phyloP scores from a whole-genome alignment of 352 stramenopile genomes.

The Phytophthora agathidicida region DNA sequence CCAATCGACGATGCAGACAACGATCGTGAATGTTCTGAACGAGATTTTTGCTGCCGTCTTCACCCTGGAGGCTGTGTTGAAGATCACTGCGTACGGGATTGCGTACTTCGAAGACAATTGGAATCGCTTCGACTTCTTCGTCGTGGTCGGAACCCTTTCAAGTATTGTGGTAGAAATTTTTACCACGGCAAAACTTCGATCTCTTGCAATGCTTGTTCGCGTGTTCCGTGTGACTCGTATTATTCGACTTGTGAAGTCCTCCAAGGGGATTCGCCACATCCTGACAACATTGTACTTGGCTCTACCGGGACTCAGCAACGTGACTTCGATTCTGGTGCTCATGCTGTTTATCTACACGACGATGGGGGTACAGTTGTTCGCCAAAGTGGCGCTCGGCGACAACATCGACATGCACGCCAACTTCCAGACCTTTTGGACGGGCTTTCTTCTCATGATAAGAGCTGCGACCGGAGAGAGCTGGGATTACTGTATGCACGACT shows the following conservation, averaged over 20 bases:
- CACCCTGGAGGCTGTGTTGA: conserved; percentile 84
- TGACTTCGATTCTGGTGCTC: conserved; percentile 89
- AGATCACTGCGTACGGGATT: conserved; percentile 77
- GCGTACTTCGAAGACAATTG: conserved; percentile 86
- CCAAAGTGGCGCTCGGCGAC: conserved; percentile 71
- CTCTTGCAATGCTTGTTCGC: conserved; percentile 86
- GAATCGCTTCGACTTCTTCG: conserved; percentile 90
- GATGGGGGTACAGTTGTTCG: conserved; percentile 93
- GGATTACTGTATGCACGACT: conserved; percentile 92
- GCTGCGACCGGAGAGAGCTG: conserved; percentile 93
- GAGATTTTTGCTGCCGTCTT: conserved; percentile 89
- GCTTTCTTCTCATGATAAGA: conserved; percentile 90
- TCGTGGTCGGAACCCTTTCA: conserved; percentile 62
- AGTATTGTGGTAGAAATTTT: conserved; percentile 60
- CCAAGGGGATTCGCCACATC: conserved; percentile 87
- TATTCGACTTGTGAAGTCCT: conserved; percentile 79
- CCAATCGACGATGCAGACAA: conserved; percentile 55
- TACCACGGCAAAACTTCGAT: conserved; percentile 53
- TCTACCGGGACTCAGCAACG: conserved; percentile 89
- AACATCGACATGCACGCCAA: conserved; percentile 90
- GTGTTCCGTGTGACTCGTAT: conserved; percentile 91
- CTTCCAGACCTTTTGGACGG: conserved; percentile 91
- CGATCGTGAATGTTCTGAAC: conserved; percentile 73
- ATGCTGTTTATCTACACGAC: conserved; percentile 94
- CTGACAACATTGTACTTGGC: conserved; percentile 92